Evolutionary conservation across 768 basidiomycete genomes (phyloP).

Genomic region (Multifurca ochricompacta): DNA sequence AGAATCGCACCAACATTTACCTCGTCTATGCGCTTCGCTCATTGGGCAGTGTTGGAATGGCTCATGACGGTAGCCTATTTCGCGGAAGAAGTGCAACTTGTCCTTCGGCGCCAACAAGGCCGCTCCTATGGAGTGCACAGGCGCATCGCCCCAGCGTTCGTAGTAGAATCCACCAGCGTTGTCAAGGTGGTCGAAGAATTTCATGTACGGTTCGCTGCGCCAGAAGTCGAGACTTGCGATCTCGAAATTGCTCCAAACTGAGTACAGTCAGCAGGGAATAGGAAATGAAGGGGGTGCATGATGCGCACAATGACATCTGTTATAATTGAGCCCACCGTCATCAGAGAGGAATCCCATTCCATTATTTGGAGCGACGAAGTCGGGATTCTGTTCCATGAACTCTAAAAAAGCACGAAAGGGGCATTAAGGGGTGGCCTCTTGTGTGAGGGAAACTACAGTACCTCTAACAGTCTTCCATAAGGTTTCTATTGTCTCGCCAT

Average conservation of each 20-base stretch:
- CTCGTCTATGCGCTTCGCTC: slow-evolving; percentile 62
- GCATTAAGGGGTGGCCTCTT: not conserved
- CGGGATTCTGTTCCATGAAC: slow-evolving; percentile 42
- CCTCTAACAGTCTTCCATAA: slow-evolving; percentile 67
- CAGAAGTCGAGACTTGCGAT: slow-evolving; percentile 53
- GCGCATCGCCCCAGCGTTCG: slow-evolving; percentile 91
- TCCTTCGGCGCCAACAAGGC: slow-evolving; percentile 83
- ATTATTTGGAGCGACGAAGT: slow-evolving; percentile 42
- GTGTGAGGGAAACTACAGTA: slow-evolving; percentile 21
- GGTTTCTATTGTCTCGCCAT: slow-evolving; percentile 63
- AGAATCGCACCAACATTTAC: slow-evolving; percentile 80
- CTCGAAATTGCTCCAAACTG: slow-evolving; percentile 62
- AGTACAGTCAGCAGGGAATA: not conserved
- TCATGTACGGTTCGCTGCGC: slow-evolving; percentile 46
- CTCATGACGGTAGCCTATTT: slow-evolving; percentile 88
- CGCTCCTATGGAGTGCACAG: slow-evolving; percentile 74
- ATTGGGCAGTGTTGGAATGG: slow-evolving; percentile 92
- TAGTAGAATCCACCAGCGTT: slow-evolving; percentile 52
- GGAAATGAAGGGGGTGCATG: not conserved
- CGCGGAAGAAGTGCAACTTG: slow-evolving; percentile 91
- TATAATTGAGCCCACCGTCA: slow-evolving; percentile 48
- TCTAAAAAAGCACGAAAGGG: slow-evolving; percentile 27
- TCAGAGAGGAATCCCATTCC: slow-evolving; percentile 50
- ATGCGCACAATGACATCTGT: slow-evolving; percentile 44
- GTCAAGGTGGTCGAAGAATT: slow-evolving; percentile 53